Percentiles rank a stretch among this genome's conserved stretches.
These are phyloP conservation scores for Aureobasidium vineae DNA, from an alignment of 2,329 filamentous ascomycete species.

Conservation along the genomic window DNA sequence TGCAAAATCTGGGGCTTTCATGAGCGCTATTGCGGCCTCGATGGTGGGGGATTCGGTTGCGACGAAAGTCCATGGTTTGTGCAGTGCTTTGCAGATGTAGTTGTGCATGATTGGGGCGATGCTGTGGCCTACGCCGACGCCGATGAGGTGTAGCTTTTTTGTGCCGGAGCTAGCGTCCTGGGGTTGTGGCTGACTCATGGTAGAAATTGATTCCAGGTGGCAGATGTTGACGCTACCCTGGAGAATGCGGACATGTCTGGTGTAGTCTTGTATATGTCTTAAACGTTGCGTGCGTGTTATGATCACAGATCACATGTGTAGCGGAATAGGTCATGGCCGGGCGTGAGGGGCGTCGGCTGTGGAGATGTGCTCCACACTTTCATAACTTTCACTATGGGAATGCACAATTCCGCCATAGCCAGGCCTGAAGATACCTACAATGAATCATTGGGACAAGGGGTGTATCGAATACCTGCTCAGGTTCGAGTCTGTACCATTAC, in stretches of 20 bases:
- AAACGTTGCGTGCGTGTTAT: background rate
- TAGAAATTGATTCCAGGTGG: background rate
- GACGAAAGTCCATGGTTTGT: constrained; percentile 41
- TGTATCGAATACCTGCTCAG: too few species aligned
- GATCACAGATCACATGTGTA: background rate
- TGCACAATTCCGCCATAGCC: too few species aligned
- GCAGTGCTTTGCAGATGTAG: constrained; percentile 40
- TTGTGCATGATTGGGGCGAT: constrained; percentile 46
- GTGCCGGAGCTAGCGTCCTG: background rate
- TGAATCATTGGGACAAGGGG: too few species aligned
- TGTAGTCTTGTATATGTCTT: background rate
- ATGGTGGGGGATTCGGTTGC: constrained; percentile 40
- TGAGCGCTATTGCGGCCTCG: constrained; percentile 37
- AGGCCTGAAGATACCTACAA: too few species aligned
- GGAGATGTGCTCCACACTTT: too few species aligned
- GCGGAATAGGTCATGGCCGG: too few species aligned
- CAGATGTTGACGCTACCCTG: background rate
- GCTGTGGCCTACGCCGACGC: constrained; percentile 44
- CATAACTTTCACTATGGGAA: too few species aligned
- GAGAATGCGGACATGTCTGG: background rate
- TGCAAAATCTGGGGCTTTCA: constrained; percentile 35
- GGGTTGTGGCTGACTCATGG: background rate
- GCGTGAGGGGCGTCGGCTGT: too few species aligned
- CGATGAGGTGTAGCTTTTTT: constrained; percentile 40
- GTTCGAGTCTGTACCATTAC: too few species aligned